Conservation (phyloP, 176 grass and related monocot species). For the Carex littledalei region DNA sequence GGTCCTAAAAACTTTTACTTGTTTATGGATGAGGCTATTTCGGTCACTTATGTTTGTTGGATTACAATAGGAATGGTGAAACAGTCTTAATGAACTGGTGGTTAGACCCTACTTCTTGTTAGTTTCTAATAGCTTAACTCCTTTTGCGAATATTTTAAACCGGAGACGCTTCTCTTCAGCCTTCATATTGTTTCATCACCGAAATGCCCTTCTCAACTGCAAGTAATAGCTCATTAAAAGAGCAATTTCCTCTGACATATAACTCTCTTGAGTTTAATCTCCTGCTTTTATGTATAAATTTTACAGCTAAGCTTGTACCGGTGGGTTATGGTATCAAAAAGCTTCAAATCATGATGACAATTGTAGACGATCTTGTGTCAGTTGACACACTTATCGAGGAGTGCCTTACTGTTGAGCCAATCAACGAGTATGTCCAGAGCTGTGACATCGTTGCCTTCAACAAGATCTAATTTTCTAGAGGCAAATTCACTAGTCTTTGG, state of each 20-base stretch:
- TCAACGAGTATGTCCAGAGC: constrained; percentile 72
- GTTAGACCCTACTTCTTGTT: not conserved
- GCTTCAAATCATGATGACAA: constrained; percentile 76
- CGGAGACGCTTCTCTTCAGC: not conserved
- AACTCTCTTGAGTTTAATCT: not conserved
- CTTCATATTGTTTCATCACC: not conserved
- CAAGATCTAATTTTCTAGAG: constrained; percentile 55
- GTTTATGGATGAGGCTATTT: not conserved
- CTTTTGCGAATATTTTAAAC: not conserved
- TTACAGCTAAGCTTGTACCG: constrained; percentile 74
- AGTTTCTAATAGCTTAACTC: not conserved
- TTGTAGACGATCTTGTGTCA: constrained; percentile 79
- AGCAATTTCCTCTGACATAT: not conserved
- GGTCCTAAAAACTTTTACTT: not conserved
- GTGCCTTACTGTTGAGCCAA: constrained; percentile 33
- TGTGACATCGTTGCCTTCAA: constrained; percentile 98
- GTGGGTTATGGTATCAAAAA: constrained; percentile 99
- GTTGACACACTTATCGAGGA: constrained; percentile 80
- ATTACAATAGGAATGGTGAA: not conserved
- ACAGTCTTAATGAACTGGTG: not conserved
- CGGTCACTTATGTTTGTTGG: not conserved
- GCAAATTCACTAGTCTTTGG: not conserved
- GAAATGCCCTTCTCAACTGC: not conserved
- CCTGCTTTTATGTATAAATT: not conserved
- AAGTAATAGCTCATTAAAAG: not conserved